Evolutionary conservation across 306 rosid species (phyloP).

Genomic region (Begonia fuchsioides): DNA sequence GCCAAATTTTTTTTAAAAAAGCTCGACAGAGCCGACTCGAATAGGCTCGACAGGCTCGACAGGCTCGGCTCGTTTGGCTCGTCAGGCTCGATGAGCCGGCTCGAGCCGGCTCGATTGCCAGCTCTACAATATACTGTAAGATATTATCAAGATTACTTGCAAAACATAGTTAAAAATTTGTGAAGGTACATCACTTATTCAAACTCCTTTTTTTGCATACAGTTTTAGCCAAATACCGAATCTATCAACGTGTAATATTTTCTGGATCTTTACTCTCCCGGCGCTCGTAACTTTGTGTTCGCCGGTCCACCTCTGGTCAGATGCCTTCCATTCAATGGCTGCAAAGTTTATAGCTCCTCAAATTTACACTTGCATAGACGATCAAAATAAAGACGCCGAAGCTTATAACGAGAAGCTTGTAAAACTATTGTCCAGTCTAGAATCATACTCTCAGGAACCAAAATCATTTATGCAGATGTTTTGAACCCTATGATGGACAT

Average conservation of each 20-base stretch:
- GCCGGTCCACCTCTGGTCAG: conserved; percentile 56
- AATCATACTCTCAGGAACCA: conserved; percentile 34
- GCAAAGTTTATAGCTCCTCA: conserved; percentile 1
- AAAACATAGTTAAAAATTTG: conserved; percentile 17
- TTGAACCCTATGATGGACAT: conserved; percentile 27
- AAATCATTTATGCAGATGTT: conserved; percentile 17
- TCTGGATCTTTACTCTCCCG: conserved; percentile 45
- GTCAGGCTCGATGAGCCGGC: too few relatives aligned
- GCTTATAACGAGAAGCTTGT: conserved; percentile 35
- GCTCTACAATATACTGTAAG: conserved; percentile 20
- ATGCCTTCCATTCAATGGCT: conserved; percentile 42
- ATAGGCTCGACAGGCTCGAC: too few relatives aligned
- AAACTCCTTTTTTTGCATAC: too few relatives aligned
- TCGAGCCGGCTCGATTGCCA: too few relatives aligned
- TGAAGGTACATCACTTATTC: conserved; percentile 18
- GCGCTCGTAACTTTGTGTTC: conserved; percentile 37
- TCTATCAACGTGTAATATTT: too few relatives aligned
- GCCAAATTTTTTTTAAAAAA: too few relatives aligned
- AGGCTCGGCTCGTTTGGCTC: too few relatives aligned
- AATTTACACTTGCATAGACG: conserved; percentile 24
- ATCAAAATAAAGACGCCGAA: conserved; percentile 36
- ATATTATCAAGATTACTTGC: conserved; percentile 47
- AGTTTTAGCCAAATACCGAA: too few relatives aligned
- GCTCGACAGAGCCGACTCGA: too few relatives aligned
- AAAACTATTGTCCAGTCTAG: conserved; percentile 11